phyloP scores from a whole-genome alignment of 2,329 filamentous ascomycete species.

The Neobulgaria alba region DNA sequence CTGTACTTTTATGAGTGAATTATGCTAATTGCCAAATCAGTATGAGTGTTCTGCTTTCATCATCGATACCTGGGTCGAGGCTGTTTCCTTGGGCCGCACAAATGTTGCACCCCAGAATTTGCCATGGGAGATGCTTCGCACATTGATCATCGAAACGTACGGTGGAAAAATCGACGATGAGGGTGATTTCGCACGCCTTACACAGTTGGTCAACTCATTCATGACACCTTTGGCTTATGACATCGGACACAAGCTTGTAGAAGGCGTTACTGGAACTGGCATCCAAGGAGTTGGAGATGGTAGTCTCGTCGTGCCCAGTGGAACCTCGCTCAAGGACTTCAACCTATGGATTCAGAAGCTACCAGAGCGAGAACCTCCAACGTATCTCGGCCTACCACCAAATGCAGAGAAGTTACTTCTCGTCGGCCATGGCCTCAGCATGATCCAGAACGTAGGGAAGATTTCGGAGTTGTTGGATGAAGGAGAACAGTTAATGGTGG shows the following conservation, averaged over 20 bases:
- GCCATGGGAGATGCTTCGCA: slow-evolving; percentile 92
- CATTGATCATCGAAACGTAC: slow-evolving; percentile 87
- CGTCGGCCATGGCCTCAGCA: slow-evolving; percentile 75
- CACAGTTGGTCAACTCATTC: slow-evolving; percentile 64
- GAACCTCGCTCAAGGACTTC: slow-evolving; percentile 79
- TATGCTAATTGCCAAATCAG: slow-evolving; percentile 45
- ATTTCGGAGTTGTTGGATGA: slow-evolving; percentile 88
- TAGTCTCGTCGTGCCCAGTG: slow-evolving; percentile 65
- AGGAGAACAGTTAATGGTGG: slow-evolving; percentile 80
- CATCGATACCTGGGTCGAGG: slow-evolving; percentile 89
- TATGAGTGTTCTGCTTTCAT: slow-evolving; percentile 97
- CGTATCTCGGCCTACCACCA: slow-evolving; percentile 84
- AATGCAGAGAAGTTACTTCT: slow-evolving; percentile 95
- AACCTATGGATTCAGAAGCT: slow-evolving; percentile 83
- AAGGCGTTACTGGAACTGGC: slow-evolving; percentile 38
- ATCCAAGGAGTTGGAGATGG: slow-evolving; percentile 38
- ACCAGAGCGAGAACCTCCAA: slow-evolving; percentile 92
- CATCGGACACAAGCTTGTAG: slow-evolving; percentile 81
- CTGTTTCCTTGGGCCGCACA: slow-evolving; percentile 71
- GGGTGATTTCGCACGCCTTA: slow-evolving; percentile 68
- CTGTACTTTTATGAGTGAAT: slow-evolving; percentile 41
- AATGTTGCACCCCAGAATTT: slow-evolving; percentile 92
- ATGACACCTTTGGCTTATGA: slow-evolving; percentile 88
- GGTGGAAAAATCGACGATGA: slow-evolving; percentile 96
- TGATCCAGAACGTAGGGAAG: slow-evolving; percentile 76